Base-by-base conservation (phyloP, 192 early-diverging fungal species). In the Coemansia sp. region DNA sequence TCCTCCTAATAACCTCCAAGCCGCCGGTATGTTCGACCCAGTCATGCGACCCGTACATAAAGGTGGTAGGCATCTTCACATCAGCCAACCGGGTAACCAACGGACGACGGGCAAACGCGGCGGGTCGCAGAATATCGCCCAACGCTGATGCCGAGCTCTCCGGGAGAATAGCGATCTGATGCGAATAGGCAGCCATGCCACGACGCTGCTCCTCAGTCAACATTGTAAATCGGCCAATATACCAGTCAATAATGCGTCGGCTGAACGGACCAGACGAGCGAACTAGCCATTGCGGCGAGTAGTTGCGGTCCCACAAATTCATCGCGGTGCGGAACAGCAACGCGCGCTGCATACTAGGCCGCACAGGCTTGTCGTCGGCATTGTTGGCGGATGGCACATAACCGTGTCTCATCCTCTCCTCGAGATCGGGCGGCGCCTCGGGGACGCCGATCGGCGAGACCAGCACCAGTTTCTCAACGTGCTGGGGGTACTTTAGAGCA, bases 21-120 rank as follows among this genome's bases (percentile, higher is more conserved):
- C 89, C 94, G 22, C 89, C 86, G 19, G 79, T 74, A 71, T 88
- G 89, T 67, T 97, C 93, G 92, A 97, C 94, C 95, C 95, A 97
- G 84, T 97, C 95, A 32, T 79, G 70, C 20, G 77, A 76, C n/a
- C 93, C 93, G 60, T 94, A 93, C 66, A 93, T 76, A 68, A 95
- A 94, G 17, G 85, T 83, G 0, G 88, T 90, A 7, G 94, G 94
- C 88, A 95, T 87, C 19, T 69, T 71, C 10, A 95, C 68, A 24
- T 71, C 63, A 9, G 66, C 65, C 4, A 95, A 66, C 14, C 92
- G 84, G 60, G 87, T 65, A 45, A 90, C 79, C 19, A 97, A 85
- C 40, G 95, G 94, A 24, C 76, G 79, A 12, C 91, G 85, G 9
- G 95, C 92, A 85, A 86, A 94, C 1, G 92, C 95, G 24, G 93